phyloP scores from a whole-genome alignment of 2,329 filamentous ascomycete species.

The Diplocarpon mali region DNA sequence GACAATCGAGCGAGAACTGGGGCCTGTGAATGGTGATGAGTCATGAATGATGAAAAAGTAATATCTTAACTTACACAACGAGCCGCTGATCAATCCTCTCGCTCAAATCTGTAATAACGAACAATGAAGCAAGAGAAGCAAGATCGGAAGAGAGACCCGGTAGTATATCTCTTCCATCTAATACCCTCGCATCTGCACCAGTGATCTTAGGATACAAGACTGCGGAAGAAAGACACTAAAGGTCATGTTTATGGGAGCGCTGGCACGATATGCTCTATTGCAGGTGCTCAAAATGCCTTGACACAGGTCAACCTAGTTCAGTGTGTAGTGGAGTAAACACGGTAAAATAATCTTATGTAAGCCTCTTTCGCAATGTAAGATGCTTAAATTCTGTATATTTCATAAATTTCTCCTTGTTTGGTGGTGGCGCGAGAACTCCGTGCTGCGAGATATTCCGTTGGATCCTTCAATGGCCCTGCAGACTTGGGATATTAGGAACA shows the following conservation, averaged over 20 bases:
- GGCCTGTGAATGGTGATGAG: conserved; percentile 25
- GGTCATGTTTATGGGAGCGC: conserved; percentile 26
- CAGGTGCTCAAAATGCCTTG: conserved; percentile 15
- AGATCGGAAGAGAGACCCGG: background rate
- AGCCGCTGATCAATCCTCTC: background rate
- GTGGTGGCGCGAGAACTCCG: too few species aligned
- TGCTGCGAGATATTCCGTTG: too few species aligned
- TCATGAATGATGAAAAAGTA: conserved; percentile 1
- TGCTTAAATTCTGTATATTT: too few species aligned
- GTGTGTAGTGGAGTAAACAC: background rate
- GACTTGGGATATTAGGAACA: too few species aligned
- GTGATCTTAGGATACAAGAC: conserved; percentile 60
- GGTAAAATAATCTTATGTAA: background rate
- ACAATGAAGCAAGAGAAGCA: background rate
- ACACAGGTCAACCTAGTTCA: background rate
- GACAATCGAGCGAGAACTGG: conserved; percentile 48
- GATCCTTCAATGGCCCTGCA: too few species aligned
- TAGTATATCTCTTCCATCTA: conserved; percentile 51
- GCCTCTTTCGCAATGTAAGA: too few species aligned
- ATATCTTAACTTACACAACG: background rate
- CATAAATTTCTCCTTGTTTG: too few species aligned
- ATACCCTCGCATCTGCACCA: conserved; percentile 46
- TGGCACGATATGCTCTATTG: conserved; percentile 7
- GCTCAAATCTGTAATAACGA: background rate
- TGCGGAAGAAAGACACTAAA: conserved; percentile 45